Evolutionary conservation across 495 filamentous ascomycete species (phyloP), one percentile per base, ranked within the genome.

Genomic region (Lophiotrema nucula): DNA sequence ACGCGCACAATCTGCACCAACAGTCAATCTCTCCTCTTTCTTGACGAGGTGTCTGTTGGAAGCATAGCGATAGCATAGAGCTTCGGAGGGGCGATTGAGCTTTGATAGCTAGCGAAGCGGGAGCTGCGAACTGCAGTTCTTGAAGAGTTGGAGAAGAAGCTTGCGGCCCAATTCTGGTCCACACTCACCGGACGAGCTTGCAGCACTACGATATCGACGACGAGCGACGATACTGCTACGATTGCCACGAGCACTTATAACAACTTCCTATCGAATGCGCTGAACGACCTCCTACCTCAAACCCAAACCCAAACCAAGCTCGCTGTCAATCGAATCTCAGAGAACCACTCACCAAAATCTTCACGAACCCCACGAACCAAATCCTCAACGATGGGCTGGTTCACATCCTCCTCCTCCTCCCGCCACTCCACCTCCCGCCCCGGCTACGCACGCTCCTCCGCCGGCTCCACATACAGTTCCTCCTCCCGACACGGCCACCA

Each of bases 321-420:
- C n/a, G n/a, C n/a, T n/a, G n/a, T n/a, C n/a, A n/a, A n/a, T n/a
- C n/a, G n/a, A n/a, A n/a, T n/a, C n/a, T n/a, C n/a, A n/a, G n/a
- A 35, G 15, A 35, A 8, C 31, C 15, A 35, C 31, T 11, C 39
- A 43, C 19, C 15, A 50, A 53, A 8, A 21, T n/a, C n/a, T 16
- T 31, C 47, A 21, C n/a, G 25, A 47, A 37, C 58, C 46, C 43
- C 28, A 47, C 16, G 50, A 46, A 22, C 15, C 18, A 48, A 31
- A 37, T 19, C 41, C 22, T 12, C 4, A 39, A 60, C 48, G 42
- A 68, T 68, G 65, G 57, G 61, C 53, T 65, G 62, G 62, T 68
- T 68, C 62, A 41, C 57, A 37, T 47, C 43, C 23, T 50, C 56
- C 43, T 52, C 43, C 28, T 45, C 50, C 18, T 46, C 31, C 43